Percentiles rank a stretch among this genome's conserved stretches.
phyloP scores from a whole-genome alignment of 805 yeast genomes.

The Saccharomycopsis capsularis region DNA sequence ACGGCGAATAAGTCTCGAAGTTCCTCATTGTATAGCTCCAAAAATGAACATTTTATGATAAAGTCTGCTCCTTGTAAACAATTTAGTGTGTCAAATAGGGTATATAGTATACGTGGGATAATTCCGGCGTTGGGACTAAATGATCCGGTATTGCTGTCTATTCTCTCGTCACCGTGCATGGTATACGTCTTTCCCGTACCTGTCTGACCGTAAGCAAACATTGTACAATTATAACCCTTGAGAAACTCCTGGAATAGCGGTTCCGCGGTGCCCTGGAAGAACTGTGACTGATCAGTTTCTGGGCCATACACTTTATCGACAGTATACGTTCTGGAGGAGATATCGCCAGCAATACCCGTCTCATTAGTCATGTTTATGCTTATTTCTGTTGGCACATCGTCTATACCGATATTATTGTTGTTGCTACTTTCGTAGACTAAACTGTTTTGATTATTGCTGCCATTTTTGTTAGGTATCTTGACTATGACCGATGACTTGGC shows the following conservation, averaged over 20 bases:
- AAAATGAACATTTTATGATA: conserved; percentile 68
- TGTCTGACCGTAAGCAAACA: conserved; percentile 87
- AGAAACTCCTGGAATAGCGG: conserved; percentile 62
- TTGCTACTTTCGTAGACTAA: too few species aligned
- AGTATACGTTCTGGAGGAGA: conserved; percentile 44
- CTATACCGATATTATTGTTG: background rate
- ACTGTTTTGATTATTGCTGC: background rate
- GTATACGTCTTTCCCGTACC: conserved; percentile 84
- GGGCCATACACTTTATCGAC: conserved; percentile 84
- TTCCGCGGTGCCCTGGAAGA: conserved; percentile 62
- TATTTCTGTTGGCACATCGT: conserved; percentile 20
- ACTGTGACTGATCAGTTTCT: conserved; percentile 60
- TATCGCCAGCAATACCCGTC: conserved; percentile 17
- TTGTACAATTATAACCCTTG: conserved; percentile 72
- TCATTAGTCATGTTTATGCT: conserved; percentile 18
- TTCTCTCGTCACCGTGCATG: conserved; percentile 58
- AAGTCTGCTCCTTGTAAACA: conserved; percentile 37
- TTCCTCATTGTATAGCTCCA: conserved; percentile 86
- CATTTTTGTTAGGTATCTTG: conserved; percentile 36
- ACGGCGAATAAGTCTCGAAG: conserved; percentile 57
- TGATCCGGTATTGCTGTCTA: conserved; percentile 26
- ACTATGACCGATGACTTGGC: conserved; percentile 58
- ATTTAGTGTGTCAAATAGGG: conserved; percentile 46
- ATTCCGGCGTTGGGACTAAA: conserved; percentile 51
- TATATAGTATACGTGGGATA: conserved; percentile 51